phyloP scores from a whole-genome alignment of 805 yeast species.

The Candida nitratophila region DNA sequence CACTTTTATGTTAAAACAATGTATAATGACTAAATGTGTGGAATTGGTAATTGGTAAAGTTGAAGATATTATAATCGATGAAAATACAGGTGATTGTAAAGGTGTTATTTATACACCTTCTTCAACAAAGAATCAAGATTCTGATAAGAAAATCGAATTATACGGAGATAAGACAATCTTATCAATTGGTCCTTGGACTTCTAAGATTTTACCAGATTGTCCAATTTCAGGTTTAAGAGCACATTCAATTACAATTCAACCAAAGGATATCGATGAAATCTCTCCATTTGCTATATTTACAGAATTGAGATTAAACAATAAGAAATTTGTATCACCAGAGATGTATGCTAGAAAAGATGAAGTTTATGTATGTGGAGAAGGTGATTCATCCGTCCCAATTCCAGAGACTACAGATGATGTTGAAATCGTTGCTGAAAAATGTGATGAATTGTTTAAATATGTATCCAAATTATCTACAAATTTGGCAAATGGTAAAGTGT shows the following conservation, averaged over 20 bases:
- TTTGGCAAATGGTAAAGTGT: conserved; percentile 64
- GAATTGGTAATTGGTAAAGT: conserved; percentile 84
- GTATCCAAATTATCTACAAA: conserved; percentile 72
- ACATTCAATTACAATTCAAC: conserved; percentile 87
- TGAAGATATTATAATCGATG: conserved; percentile 53
- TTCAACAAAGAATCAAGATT: conserved; percentile 22
- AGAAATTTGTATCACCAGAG: conserved; percentile 80
- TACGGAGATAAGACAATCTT: conserved; percentile 73
- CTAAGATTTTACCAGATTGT: conserved; percentile 82
- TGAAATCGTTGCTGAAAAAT: conserved; percentile 76
- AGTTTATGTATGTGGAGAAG: conserved; percentile 96
- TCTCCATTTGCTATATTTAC: conserved; percentile 93
- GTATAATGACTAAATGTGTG: conserved; percentile 76
- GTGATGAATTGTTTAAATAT: conserved; percentile 78
- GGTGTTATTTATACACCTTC: conserved; percentile 58
- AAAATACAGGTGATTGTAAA: conserved; percentile 56
- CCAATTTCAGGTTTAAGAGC: conserved; percentile 94
- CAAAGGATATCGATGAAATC: conserved; percentile 62
- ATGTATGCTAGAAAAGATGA: conserved; percentile 93
- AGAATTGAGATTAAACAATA: conserved; percentile 67
- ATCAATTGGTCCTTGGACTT: conserved; percentile 96
- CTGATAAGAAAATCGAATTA: conserved; percentile 34
- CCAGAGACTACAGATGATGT: conserved; percentile 95
- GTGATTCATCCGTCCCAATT: conserved; percentile 81
- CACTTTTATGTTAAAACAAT: conserved; percentile 70